These are phyloP conservation scores for Pichia cabralensis DNA, from an alignment of 805 yeast species.

Conservation along the genomic window DNA sequence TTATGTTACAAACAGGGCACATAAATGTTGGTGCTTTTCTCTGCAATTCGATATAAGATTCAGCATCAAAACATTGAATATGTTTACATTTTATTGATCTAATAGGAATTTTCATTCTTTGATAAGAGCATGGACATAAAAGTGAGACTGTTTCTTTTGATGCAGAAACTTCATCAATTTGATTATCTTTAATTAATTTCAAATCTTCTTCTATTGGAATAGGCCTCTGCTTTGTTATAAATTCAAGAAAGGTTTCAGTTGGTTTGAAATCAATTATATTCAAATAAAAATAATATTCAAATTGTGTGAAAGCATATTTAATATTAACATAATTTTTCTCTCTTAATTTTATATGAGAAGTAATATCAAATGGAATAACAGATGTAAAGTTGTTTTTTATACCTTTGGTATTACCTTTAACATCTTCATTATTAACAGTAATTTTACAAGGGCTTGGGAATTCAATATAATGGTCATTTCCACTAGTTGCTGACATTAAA, in stretches of 20 bases:
- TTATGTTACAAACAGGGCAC: slow-evolving; percentile 71
- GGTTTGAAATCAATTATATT: slow-evolving; percentile 42
- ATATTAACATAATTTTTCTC: slow-evolving; percentile 36
- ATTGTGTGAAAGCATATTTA: slow-evolving; percentile 45
- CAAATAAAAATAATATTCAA: slow-evolving; percentile 45
- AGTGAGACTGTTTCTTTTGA: slow-evolving; percentile 52
- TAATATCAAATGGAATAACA: slow-evolving; percentile 72
- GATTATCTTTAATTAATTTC: slow-evolving; percentile 17
- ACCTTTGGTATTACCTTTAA: slow-evolving; percentile 58
- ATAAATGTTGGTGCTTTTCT: slow-evolving; percentile 74
- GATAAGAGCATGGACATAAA: slow-evolving; percentile 70
- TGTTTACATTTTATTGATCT: slow-evolving; percentile 68
- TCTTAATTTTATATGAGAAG: slow-evolving; percentile 31
- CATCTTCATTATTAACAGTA: slow-evolving; percentile 39
- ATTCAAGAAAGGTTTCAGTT: slow-evolving; percentile 34
- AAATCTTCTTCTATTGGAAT: slow-evolving; percentile 42
- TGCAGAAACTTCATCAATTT: slow-evolving; percentile 47
- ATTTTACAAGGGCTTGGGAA: slow-evolving; percentile 71
- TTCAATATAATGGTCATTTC: too few relatives aligned
- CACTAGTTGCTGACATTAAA: too few relatives aligned
- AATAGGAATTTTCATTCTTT: slow-evolving; percentile 61
- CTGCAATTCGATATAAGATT: slow-evolving; percentile 64
- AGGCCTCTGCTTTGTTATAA: slow-evolving; percentile 34
- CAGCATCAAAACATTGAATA: slow-evolving; percentile 81
- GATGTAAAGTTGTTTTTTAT: slow-evolving; percentile 70